Evolutionary conservation across 1,139 yeast genomes (phyloP).

Genomic region (Candida sanyaensis): DNA sequence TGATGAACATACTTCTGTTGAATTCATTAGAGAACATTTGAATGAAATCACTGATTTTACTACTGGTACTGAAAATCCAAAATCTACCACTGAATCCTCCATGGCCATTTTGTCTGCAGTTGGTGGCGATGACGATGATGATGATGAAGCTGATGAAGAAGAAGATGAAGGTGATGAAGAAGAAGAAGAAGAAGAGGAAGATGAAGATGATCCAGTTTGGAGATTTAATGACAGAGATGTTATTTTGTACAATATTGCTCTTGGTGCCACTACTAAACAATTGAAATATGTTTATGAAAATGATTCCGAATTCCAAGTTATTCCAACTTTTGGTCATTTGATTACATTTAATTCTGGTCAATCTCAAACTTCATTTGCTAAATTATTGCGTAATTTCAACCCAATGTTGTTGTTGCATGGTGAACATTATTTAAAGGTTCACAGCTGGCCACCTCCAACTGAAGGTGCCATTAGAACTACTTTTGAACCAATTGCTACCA

Average conservation of each 20-base stretch:
- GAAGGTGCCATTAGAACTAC: constrained; percentile 64
- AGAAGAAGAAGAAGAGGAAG: constrained; percentile 49
- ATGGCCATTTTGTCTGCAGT: constrained; percentile 75
- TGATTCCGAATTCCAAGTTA: constrained; percentile 76
- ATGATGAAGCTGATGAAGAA: constrained; percentile 49
- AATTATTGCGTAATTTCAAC: constrained; percentile 76
- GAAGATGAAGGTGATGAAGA: constrained; percentile 55
- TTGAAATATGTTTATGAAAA: constrained; percentile 81
- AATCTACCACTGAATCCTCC: constrained; percentile 72
- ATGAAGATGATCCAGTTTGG: constrained; percentile 42
- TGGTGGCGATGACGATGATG: too few species aligned
- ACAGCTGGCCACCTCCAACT: constrained; percentile 79
- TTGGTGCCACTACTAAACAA: constrained; percentile 83
- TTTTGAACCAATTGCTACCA: constrained; percentile 67
- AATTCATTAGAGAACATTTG: constrained; percentile 71
- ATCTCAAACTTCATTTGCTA: constrained; percentile 53
- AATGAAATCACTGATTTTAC: constrained; percentile 65
- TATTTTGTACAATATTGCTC: constrained; percentile 83
- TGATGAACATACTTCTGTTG: constrained; percentile 61
- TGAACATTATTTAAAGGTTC: constrained; percentile 85
- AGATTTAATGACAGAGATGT: constrained; percentile 67
- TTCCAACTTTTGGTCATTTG: constrained; percentile 91
- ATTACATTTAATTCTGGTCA: constrained; percentile 60
- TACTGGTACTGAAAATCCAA: constrained; percentile 59
- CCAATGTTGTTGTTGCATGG: constrained; percentile 92